Conservation (phyloP, 768 basidiomycete species). For the Paxillus involutus region DNA sequence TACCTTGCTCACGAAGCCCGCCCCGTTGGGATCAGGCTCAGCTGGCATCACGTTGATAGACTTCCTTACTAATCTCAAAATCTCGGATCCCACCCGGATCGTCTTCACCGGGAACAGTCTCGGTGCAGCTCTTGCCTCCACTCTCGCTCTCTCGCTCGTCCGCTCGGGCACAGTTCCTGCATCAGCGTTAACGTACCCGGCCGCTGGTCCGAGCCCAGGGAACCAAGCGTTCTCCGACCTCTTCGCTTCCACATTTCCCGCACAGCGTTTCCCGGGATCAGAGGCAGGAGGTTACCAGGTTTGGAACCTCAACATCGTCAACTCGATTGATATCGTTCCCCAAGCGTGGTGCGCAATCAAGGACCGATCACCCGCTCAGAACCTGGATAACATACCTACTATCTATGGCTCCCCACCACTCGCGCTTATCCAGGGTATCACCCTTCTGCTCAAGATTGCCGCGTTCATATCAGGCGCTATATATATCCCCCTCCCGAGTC, state of each 20-base stretch:
- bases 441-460: neutral
- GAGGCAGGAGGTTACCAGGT: neutral
- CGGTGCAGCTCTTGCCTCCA: slow-evolving; percentile 9
- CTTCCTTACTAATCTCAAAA: neutral
- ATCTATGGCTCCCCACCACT: slow-evolving; percentile 8
- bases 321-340: slow-evolving; percentile 12
- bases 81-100: neutral
- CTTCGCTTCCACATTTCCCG: slow-evolving; percentile 3
- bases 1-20: slow-evolving; percentile 1
- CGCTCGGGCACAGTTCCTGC: neutral
- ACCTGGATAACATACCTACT: slow-evolving; percentile 10
- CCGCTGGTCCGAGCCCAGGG: slow-evolving; percentile 13
- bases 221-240: slow-evolving; percentile 4
- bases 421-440: neutral
- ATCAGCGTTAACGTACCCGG: slow-evolving; percentile 3
- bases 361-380: slow-evolving; percentile 1
- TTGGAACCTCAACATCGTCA: slow-evolving; percentile 21
- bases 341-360: slow-evolving; percentile 7
- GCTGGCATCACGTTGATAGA: slow-evolving; percentile 2
- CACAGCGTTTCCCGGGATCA: neutral
- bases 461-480: neutral
- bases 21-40: neutral
- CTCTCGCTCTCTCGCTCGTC: slow-evolving; percentile 13
- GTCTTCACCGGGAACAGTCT: slow-evolving; percentile 12
- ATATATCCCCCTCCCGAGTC: slow-evolving; percentile 9